Base-by-base conservation (phyloP, 2,329 filamentous ascomycete genomes). In the Seiridium unicorne region DNA sequence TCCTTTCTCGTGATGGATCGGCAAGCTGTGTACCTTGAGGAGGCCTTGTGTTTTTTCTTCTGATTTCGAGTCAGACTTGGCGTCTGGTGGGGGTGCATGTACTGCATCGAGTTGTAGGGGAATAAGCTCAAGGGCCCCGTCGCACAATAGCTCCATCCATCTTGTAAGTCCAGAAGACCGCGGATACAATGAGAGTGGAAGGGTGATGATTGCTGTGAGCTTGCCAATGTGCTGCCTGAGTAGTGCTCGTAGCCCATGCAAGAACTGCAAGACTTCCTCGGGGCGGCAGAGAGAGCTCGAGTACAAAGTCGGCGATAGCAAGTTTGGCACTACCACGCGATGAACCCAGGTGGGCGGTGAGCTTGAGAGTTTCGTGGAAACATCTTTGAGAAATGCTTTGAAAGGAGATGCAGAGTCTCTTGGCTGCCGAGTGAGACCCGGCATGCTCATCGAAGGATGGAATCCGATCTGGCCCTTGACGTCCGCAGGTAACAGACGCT, bases 241-340 rank as follows among this genome's bases (percentile, higher is more conserved):
- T 3, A 99, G 79, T 3, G 88, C 87, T 54, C 92, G 85, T 11
- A 99, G 79, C 2, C 83, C 82, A 68, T 97, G 93, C 3, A 98
- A 76, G 70, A 98, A 97, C 63, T 88, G 88, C 36, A 98, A 79
- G 32, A 96, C 77, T 67, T 90, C 82, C 36, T 88, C 78, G 1
- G 94, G 93, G n/a, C 84, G 83, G 64, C 86, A 87, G 51, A 87
- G 81, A 34, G 85, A 80, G 2, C 90, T 81, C 32, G 89, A 84
- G 70, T 97, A 98, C 11, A 93, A 73, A 1, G 91, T 89, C n/a
- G 95, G 94, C 3, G 92, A 95, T 32, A 98, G 84, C 8, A 98
- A 81, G 58, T 85, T 89, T 0, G 95, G 94, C n/a, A 98, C 81
- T 51, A 97, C 79, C 44, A 98, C 80, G 51, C 95, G 87, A 72